Base-by-base conservation (phyloP, 202 grass and related monocot genomes). In the Schoenoplectus tabernaemontani region DNA sequence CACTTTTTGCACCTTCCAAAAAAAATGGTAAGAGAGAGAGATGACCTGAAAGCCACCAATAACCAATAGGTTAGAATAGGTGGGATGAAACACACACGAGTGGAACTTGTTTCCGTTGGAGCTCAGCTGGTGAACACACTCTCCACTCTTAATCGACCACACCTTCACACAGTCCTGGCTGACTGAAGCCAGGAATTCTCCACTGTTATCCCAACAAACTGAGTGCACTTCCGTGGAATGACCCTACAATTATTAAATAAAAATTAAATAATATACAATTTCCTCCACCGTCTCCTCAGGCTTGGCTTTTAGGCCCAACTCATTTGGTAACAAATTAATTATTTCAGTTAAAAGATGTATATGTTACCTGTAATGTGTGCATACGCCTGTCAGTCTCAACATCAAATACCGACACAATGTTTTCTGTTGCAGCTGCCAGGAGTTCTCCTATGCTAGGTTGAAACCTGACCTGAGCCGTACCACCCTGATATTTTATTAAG, bases 91-190 rank as follows among this genome's bases (percentile, higher is more conserved):
- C 48, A 99, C 88, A 17, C 96, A 99, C 16, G 92, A 96, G 79
- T 99, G 90, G 61, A 99, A 99, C 76, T 96, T 95, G 90, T 93
- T 99, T 64, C 96, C 91, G 30, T 95, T 95, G 37, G 92, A 99
- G 70, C 85, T 91, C 85, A 96, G 54, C 81, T 99, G 90, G 16
- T 96, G 86, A 88, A 96, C 89, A 61, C 92, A 99, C 26, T 96
- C 92, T 64, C 96, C 92, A 57, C 86, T 78, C 59, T 88, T 81
- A 81, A 96, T 58, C 58, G 96, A 99, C 96, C 96, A 99, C 26
- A 99, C 90, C 65, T 99, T 99, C 38, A 99, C 96, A 72, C 86
- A 88, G 82, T 99, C 96, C 86, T 99, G 92, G 86, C 92, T 99
- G 11, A 96, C 96, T 30, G 90, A 99, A 24, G 96, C 96, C 69